Base-by-base conservation (phyloP, 1,284 basidiomycete genomes). In the Cutaneotrichosporon sp. region DNA sequence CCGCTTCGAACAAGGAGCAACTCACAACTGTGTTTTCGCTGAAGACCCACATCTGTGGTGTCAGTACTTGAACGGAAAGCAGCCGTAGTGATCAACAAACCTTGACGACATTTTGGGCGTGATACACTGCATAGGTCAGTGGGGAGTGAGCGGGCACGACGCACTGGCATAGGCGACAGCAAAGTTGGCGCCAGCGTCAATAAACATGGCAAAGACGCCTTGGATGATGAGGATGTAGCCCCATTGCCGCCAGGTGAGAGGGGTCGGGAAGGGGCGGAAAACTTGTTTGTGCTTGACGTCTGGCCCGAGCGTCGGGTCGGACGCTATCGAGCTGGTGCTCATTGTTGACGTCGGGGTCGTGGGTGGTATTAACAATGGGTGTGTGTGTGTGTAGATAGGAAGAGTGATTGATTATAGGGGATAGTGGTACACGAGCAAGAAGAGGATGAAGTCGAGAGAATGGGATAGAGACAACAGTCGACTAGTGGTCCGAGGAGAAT, bases 161-260 rank as follows among this genome's bases (percentile, higher is more conserved):
- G 58, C 55, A 70, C 70, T 73, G 3, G 67, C 68, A 60, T 70
- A 73, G 5, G 73, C 73, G 12, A 76, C 70, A 15, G 57, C 73
- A 60, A 75, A 75, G 58, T 76, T 76, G 12, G 66, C 68, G 8
- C 70, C 73, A 15, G 63, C 67, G 54, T 74, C 72, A 23, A 75
- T 71, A 42, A 72, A 50, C 54, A 53, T 52, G 10, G 54, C 57
- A 30, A 49, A 17, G 23, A 51, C 12, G 21, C 49, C 70, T 51
- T 75, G 74, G 20, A 71, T 51, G 22, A 71, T 54, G 20, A 50
- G 36, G 39, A 76, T 55, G 61, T 76, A 76, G 53, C 69, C 66
- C 64, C 64, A 67, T 55, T 75, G 74, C 38, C 59, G 56, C 13
- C 54, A 51, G 0, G 64, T 68, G 8, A 72, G 64, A 2, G 74